Evolutionary conservation across 495 filamentous ascomycete species (phyloP).

Genomic region (Gamarada debralockiae): DNA sequence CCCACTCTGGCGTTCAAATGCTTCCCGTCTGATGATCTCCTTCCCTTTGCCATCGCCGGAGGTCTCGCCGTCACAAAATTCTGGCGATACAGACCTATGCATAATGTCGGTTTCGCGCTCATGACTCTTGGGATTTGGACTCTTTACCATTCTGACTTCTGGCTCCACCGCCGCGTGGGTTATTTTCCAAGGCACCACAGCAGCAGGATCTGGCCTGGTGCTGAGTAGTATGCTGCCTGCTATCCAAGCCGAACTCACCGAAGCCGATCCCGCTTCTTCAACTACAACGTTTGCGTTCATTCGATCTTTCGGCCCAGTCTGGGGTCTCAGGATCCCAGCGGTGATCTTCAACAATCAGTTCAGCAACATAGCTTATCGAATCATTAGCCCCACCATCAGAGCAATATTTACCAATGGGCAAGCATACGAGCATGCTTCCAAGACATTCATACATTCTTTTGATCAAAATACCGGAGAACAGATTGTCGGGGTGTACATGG

Average conservation of each 20-base stretch:
- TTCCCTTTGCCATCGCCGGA: slow-evolving; percentile 56
- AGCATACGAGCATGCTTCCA: background rate
- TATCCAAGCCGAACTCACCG: slow-evolving; percentile 1
- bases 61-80: slow-evolving; percentile 72
- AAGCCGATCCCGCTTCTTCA: slow-evolving; percentile 32
- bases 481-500: too few species aligned
- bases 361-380: background rate
- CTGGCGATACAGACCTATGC: slow-evolving; percentile 45
- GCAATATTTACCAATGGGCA: background rate
- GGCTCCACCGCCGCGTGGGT: slow-evolving; percentile 50
- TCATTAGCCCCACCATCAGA: background rate
- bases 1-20: slow-evolving; percentile 68
- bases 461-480: too few species aligned
- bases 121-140: slow-evolving; percentile 61
- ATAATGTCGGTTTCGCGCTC: slow-evolving; percentile 49
- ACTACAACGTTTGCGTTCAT: slow-evolving; percentile 44
- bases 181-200: slow-evolving; percentile 62
- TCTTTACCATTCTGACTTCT: slow-evolving; percentile 33
- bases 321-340: slow-evolving; percentile 45
- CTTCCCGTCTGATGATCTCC: slow-evolving; percentile 67
- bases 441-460: too few species aligned
- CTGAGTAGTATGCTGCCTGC: slow-evolving; percentile 11
- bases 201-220: slow-evolving; percentile 57
- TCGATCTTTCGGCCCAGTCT: slow-evolving; percentile 43
- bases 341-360: slow-evolving; percentile 44